Base-by-base conservation (phyloP, 1,139 yeast species). In the Nakaseomyces kungkrabaensis region DNA sequence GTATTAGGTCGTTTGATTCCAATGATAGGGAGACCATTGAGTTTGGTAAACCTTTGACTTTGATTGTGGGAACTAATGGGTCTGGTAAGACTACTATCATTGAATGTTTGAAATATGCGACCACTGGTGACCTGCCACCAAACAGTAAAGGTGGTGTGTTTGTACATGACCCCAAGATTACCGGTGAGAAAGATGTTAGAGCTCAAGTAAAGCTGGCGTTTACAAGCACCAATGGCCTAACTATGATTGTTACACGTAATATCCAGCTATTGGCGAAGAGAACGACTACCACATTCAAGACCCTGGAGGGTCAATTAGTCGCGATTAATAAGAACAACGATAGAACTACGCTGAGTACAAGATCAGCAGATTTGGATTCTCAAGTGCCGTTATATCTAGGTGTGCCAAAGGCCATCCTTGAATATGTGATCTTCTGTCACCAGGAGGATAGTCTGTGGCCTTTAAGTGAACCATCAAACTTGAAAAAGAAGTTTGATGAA, bases 361-460 rank as follows among this genome's bases (percentile, higher is more conserved):
- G 92, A 56, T 84, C 90, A 54, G 82, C 88, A 1, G 98, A 92
- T 56, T 73, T 94, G 49, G 97, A 92, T 61, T 70, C 76, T 1
- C 85, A 85, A 51, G 82, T 92, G 47, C 97, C 97, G 0, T 72
- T 76, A 13, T 82, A 82, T 56, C 71, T 94, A 50, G 98, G 98
- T 4, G 96, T 90, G 0, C 85, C 96, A 0, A 78, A 80, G 50
- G 88, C 97, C 0, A 80, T 94, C 49, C 69, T 94, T 46, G 96
- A 92, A 58, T 87, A 89, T 65, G 98, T 94, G 45, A 83, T 92
- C 2, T 94, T 94, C 66, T 92, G 98, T 62, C 99, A 94, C 63
- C 99, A 94, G 66, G 99, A 94, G 62, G 99, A 94, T 53, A 84
- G 94, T 61, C 69, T 88, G 40, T 94, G 99, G 99, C 99, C 99